Percentiles rank a stretch among this genome's conserved stretches.
phyloP scores from a whole-genome alignment of 192 early-diverging fungal species.

The Martensiomyces pterosporus region DNA sequence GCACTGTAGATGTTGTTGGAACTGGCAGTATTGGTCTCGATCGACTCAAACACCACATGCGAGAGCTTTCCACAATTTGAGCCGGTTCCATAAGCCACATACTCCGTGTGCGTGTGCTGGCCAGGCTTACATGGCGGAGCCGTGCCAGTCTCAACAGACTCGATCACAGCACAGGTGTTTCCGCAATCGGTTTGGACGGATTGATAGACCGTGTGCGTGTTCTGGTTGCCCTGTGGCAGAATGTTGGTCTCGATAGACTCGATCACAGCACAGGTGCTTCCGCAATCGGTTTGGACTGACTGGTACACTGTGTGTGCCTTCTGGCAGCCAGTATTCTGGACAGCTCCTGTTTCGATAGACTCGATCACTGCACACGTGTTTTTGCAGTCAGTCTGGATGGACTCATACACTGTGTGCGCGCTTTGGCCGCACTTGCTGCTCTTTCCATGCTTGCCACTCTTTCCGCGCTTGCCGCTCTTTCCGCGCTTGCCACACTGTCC shows the following conservation, averaged over 20 bases:
- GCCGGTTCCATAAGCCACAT: too few relatives aligned
- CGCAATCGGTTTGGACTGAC: background rate
- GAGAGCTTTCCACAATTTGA: too few relatives aligned
- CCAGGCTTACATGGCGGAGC: conserved; percentile 5
- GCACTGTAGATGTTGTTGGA: too few relatives aligned
- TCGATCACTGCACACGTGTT: background rate
- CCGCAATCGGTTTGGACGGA: background rate
- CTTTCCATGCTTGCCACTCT: too few relatives aligned
- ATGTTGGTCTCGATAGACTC: background rate
- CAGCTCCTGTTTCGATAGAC: background rate
- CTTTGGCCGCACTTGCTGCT: too few relatives aligned
- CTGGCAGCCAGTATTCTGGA: too few relatives aligned
- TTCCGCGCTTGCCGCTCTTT: too few relatives aligned
- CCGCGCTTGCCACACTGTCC: too few relatives aligned
- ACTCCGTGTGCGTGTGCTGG: conserved; percentile 32
- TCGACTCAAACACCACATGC: too few relatives aligned
- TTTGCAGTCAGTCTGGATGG: background rate
- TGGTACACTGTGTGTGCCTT: background rate
- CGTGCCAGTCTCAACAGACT: background rate
- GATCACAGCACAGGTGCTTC: background rate
- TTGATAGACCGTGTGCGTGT: conserved; percentile 28
- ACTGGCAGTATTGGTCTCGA: conserved; percentile 31
- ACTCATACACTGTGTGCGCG: background rate
- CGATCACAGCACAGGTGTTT: background rate
- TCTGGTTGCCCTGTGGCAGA: conserved; percentile 5